Evolutionary conservation across 331 rosid genomes (phyloP).

Genomic region (Rhamnella rubrinervis): DNA sequence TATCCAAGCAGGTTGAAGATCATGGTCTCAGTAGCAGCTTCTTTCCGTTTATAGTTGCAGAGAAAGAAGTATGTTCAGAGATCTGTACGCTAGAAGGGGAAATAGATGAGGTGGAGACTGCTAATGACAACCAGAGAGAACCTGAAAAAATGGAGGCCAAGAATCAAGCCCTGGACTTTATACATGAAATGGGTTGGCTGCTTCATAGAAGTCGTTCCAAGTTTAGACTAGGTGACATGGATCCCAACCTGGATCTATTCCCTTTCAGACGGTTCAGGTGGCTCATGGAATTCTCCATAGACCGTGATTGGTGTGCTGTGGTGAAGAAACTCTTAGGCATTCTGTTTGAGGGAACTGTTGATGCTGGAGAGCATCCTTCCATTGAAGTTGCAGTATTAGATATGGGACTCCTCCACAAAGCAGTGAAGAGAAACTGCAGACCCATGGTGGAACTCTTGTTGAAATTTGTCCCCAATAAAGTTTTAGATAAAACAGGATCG

Average conservation of each 20-base stretch:
- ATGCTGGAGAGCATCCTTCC: conserved; percentile 54
- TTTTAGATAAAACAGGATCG: conserved; percentile 31
- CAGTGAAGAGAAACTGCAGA: conserved; percentile 71
- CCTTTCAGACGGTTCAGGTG: conserved; percentile 62
- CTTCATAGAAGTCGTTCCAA: conserved; percentile 67
- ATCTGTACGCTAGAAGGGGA: conserved; percentile 65
- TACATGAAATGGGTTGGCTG: conserved; percentile 96
- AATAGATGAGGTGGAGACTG: conserved; percentile 52
- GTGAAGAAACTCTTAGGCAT: conserved; percentile 67
- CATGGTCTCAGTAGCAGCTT: conserved; percentile 76
- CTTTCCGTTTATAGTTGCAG: conserved; percentile 90
- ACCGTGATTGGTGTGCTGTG: conserved; percentile 86
- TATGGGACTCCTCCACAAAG: conserved; percentile 78
- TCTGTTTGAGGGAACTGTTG: conserved; percentile 65
- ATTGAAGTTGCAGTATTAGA: conserved; percentile 56
- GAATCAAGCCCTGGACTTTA: conserved; percentile 68
- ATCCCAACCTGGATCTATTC: conserved; percentile 56
- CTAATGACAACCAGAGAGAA: conserved; percentile 33
- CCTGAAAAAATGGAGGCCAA: conserved; percentile 50
- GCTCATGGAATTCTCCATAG: conserved; percentile 87
- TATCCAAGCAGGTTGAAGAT: conserved; percentile 70
- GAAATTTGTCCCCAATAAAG: conserved; percentile 46
- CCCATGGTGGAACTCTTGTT: conserved; percentile 71
- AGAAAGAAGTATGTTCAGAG: conserved; percentile 81
- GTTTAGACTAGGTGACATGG: conserved; percentile 55